Percentiles rank a stretch among this genome's conserved stretches.
These are phyloP conservation scores for Aristolochia californica DNA, from an alignment of 164 flowering plant species.

Conservation along the genomic window DNA sequence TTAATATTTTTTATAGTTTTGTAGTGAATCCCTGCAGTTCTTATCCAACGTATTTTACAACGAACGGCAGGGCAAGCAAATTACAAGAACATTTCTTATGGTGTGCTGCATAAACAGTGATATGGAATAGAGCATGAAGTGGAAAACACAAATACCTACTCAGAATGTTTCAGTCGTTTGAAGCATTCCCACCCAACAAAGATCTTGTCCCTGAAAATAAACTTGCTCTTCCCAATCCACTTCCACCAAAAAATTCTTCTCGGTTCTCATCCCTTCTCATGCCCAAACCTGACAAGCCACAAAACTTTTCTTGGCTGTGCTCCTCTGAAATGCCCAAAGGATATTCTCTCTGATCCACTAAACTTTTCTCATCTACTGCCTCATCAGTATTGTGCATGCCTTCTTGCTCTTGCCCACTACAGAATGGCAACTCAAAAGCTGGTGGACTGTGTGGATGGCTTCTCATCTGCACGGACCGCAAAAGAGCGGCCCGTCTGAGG, in stretches of 20 bases:
- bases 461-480: conserved; percentile 93
- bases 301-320: conserved; percentile 17
- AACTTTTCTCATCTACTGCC: conserved; percentile 45
- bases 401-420: conserved; percentile 30
- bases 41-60: too few species aligned
- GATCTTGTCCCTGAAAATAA: conserved; percentile 13
- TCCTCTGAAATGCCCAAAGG: conserved; percentile 25
- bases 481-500: conserved; percentile 79
- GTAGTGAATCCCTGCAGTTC: too few species aligned
- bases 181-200: conserved; percentile 12
- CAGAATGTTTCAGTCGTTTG: background rate
- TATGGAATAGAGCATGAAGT: too few species aligned
- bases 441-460: conserved; percentile 49
- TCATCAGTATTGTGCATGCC: conserved; percentile 31
- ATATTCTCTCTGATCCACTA: conserved; percentile 41
- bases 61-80: too few species aligned
- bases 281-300: conserved; percentile 13
- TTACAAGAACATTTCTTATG: too few species aligned
- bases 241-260: conserved; percentile 11
- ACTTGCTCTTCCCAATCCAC: conserved; percentile 8
- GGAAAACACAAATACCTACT: too few species aligned
- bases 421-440: conserved; percentile 32
- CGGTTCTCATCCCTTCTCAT: conserved; percentile 28
- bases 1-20: too few species aligned
- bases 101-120: too few species aligned